Evolutionary conservation across 2,329 filamentous ascomycete genomes (phyloP).

Genomic region (Fonsecaea erecta): DNA sequence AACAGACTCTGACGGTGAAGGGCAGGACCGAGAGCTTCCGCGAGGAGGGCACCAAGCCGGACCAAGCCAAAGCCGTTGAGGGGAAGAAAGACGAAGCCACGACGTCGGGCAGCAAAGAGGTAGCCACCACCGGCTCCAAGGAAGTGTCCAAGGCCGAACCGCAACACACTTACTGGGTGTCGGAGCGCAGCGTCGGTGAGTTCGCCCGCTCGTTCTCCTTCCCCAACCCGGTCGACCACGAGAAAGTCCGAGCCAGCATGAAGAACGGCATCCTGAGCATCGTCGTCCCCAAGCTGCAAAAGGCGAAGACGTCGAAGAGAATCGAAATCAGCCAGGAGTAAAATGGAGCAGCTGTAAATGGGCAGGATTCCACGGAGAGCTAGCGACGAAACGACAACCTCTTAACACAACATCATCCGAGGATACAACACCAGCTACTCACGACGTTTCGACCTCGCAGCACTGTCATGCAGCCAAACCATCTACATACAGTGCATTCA

Average conservation of each 20-base stretch:
- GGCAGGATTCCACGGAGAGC: neutral
- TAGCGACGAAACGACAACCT: neutral
- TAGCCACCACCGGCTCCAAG: slow-evolving; percentile 30
- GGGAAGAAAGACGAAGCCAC: slow-evolving; percentile 23
- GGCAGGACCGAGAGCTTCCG: slow-evolving; percentile 48
- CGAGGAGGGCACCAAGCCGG: slow-evolving; percentile 34
- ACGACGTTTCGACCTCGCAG: neutral
- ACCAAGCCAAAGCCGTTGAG: neutral
- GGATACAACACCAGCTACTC: neutral
- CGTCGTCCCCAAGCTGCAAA: slow-evolving; percentile 61
- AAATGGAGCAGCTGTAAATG: neutral
- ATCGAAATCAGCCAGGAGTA: slow-evolving; percentile 30
- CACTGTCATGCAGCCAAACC: neutral
- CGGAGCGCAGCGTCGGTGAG: slow-evolving; percentile 63
- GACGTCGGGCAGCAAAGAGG: slow-evolving; percentile 37
- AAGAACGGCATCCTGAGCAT: slow-evolving; percentile 65
- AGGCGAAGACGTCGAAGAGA: slow-evolving; percentile 32
- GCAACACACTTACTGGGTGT: slow-evolving; percentile 61
- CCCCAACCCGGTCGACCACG: slow-evolving; percentile 62
- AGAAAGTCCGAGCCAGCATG: slow-evolving; percentile 64
- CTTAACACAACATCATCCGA: no score
- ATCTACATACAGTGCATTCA: neutral
- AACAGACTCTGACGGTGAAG: slow-evolving; percentile 53
- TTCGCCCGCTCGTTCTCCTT: slow-evolving; percentile 66
- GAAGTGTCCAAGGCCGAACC: slow-evolving; percentile 42